Conservation (phyloP, 495 filamentous ascomycete genomes). For the Annulohypoxylon stygium region DNA sequence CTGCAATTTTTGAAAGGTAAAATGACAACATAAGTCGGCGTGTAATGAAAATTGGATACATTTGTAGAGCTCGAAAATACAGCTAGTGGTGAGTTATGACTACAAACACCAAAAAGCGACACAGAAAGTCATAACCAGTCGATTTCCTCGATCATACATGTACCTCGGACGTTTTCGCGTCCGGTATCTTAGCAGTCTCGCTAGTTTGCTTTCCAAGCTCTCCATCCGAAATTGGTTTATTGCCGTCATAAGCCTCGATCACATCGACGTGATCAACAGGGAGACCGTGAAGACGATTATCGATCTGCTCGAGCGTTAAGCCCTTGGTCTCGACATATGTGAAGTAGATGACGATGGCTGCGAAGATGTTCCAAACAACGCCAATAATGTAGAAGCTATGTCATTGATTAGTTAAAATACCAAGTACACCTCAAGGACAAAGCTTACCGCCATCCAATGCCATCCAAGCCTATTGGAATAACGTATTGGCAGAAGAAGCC, state of each 20-base stretch:
- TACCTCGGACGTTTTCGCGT: neutral
- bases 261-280: neutral
- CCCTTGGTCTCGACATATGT: neutral
- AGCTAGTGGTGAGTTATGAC: too few species aligned
- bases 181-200: neutral
- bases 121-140: neutral
- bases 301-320: constrained; percentile 5
- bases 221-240: neutral
- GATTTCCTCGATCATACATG: neutral
- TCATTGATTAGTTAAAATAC: neutral
- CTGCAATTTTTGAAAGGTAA: too few species aligned
- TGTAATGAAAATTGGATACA: neutral
- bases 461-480: neutral
- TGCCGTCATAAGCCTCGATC: neutral
- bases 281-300: neutral
- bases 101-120: neutral
- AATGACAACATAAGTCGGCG: too few species aligned
- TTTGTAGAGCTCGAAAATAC: neutral
- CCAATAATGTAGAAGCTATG: neutral
- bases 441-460: constrained; percentile 8
- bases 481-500: constrained; percentile 10
- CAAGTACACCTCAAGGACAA: neutral
- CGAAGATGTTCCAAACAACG: constrained; percentile 5
- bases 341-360: neutral
- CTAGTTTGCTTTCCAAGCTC: neutral